Percentiles rank a stretch among this genome's conserved stretches.
Conservation (phyloP, 2,329 filamentous ascomycete species). For the Colletotrichum brevisporum region DNA sequence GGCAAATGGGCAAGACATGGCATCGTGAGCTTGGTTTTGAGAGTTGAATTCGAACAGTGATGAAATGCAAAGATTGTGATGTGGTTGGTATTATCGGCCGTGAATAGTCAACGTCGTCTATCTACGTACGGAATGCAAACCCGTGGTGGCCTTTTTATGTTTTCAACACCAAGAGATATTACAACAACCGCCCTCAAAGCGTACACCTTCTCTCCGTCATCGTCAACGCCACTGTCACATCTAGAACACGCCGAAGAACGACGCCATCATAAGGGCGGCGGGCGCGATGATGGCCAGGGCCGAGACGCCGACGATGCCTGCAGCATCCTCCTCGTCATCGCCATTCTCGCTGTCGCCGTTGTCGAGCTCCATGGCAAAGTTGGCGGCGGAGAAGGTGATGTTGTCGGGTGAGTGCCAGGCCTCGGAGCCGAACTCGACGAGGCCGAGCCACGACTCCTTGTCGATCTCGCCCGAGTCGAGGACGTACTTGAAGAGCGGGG, state of each 20-base stretch:
- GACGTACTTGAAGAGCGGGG: constrained; percentile 49
- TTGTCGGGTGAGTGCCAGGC: constrained; percentile 47
- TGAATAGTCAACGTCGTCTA: background rate
- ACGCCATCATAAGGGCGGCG: constrained; percentile 1
- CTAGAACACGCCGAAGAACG: constrained; percentile 10
- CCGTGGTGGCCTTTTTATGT: background rate
- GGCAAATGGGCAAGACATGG: too few relatives aligned
- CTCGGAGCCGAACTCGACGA: constrained; percentile 51
- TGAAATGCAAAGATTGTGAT: too few relatives aligned
- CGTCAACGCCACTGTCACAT: background rate
- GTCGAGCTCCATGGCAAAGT: constrained; percentile 45
- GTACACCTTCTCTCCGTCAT: background rate
- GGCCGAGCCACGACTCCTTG: constrained; percentile 45
- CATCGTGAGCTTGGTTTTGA: too few relatives aligned
- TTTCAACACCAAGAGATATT: constrained; percentile 2
- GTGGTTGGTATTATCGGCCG: background rate
- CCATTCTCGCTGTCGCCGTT: constrained; percentile 22
- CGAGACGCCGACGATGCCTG: background rate
- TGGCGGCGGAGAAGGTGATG: constrained; percentile 49
- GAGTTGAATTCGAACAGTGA: too few relatives aligned
- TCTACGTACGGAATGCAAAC: background rate
- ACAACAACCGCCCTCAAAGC: background rate
- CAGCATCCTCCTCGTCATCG: constrained; percentile 22
- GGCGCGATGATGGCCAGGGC: constrained; percentile 10
- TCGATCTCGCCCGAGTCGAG: constrained; percentile 48